Percentiles rank a stretch among this genome's conserved stretches.
Conservation (phyloP, 371 early-diverging fungal species). For the Circinella minor region DNA sequence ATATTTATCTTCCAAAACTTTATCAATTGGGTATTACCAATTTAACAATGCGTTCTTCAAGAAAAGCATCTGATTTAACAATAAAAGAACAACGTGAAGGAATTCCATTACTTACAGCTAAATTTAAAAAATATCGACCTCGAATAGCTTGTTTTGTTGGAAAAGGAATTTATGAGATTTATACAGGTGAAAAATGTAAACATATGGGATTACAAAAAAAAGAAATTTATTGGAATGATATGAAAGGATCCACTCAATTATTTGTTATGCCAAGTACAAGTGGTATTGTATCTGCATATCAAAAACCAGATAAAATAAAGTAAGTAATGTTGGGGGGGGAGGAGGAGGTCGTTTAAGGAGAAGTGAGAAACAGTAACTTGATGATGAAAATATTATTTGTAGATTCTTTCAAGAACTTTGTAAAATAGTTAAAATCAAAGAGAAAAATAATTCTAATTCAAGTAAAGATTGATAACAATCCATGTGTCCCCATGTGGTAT, state of each 20-base stretch:
- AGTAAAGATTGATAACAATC: not conserved
- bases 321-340: constrained; percentile 16
- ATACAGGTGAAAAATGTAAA: constrained; percentile 42
- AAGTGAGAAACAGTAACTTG: not conserved
- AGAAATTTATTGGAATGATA: constrained; percentile 30
- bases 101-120: constrained; percentile 63
- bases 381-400: not conserved
- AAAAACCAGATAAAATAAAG: constrained; percentile 60
- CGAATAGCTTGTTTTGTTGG: constrained; percentile 77
- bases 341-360: too few species aligned
- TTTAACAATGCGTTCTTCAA: constrained; percentile 64
- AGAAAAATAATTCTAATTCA: not conserved
- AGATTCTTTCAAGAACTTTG: constrained; percentile 22
- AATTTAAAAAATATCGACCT: constrained; percentile 65
- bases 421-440: constrained; percentile 2
- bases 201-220: constrained; percentile 42
- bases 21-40: constrained; percentile 75
- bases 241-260: constrained; percentile 46
- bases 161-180: constrained; percentile 72
- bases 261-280: constrained; percentile 82
- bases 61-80: constrained; percentile 61
- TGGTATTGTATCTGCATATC: constrained; percentile 69
- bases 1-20: constrained; percentile 46
- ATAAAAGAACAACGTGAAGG: constrained; percentile 62
- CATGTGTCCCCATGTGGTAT: not conserved